Evolutionary conservation across 208 protist genomes (phyloP).

Genomic region (Trypanosoma vivax): DNA sequence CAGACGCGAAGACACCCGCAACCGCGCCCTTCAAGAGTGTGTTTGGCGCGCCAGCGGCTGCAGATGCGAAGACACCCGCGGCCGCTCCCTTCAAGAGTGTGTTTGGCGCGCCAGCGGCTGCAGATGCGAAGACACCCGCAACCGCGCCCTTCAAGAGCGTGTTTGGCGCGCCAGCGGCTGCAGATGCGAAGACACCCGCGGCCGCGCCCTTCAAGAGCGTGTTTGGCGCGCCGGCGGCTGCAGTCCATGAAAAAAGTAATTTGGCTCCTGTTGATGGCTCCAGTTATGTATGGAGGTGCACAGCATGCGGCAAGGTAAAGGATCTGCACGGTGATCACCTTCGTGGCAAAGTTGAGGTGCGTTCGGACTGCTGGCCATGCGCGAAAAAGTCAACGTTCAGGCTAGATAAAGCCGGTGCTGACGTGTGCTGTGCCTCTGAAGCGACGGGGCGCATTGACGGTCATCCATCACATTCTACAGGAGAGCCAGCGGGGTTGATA

Average conservation of each 20-base stretch:
- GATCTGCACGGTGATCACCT: background rate
- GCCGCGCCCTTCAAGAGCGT: background rate
- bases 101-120: background rate
- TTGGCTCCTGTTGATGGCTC: too few species aligned
- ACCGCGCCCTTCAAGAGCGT: background rate
- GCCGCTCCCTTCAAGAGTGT: background rate
- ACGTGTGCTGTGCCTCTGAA: background rate
- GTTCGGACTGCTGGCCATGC: background rate
- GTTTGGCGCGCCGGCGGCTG: background rate
- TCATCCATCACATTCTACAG: background rate
- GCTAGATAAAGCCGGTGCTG: background rate
- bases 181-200: background rate
- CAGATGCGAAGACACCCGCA: background rate
- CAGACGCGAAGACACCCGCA: background rate
- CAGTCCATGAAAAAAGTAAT: too few species aligned
- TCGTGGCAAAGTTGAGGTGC: background rate
- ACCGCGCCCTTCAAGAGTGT: background rate
- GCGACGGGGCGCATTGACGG: background rate
- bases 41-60: background rate
- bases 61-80: background rate
- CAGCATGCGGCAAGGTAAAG: background rate
- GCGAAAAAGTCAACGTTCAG: background rate
- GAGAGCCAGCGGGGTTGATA: background rate
- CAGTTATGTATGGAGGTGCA: background rate
- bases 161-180: background rate